These are phyloP conservation scores for Penicillium manginii DNA, from an alignment of 495 filamentous ascomycete genomes.

Conservation along the genomic window DNA sequence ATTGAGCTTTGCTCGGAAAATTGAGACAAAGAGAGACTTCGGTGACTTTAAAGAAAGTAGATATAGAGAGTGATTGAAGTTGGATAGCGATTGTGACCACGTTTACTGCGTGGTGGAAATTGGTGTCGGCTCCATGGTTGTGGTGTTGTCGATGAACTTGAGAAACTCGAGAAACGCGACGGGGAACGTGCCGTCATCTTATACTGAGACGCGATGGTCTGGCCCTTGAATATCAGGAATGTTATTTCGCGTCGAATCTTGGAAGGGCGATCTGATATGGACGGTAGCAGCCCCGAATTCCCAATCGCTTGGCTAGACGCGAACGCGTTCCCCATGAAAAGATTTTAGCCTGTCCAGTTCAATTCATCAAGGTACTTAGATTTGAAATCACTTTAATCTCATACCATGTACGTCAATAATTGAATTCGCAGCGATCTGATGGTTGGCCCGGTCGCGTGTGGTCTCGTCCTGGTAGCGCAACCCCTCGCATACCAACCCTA, in stretches of 20 bases:
- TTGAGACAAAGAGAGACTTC: not conserved
- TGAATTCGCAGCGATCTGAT: not conserved
- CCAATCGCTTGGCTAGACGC: constrained; percentile 15
- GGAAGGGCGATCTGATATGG: constrained; percentile 20
- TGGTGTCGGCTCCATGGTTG: constrained; percentile 12
- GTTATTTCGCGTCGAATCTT: constrained; percentile 19
- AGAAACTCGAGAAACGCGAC: constrained; percentile 7
- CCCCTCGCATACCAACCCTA: constrained; percentile 18
- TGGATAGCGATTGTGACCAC: constrained; percentile 7
- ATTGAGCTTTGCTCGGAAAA: not conserved
- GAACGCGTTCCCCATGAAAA: not conserved
- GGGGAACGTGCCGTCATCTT: constrained; percentile 18
- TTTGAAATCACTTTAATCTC: too few relatives aligned
- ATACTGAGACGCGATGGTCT: constrained; percentile 21
- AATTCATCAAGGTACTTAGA: too few relatives aligned
- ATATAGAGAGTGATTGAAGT: not conserved
- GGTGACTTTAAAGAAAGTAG: not conserved
- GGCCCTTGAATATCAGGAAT: constrained; percentile 28
- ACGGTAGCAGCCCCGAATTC: constrained; percentile 36
- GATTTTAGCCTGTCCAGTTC: not conserved
- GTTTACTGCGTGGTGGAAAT: constrained; percentile 6
- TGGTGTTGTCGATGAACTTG: not conserved
- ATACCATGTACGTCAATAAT: too few relatives aligned
- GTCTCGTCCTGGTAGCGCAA: not conserved
- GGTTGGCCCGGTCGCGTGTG: not conserved